phyloP scores from a whole-genome alignment of 495 filamentous ascomycete species.

The Endocarpon pusillum region DNA sequence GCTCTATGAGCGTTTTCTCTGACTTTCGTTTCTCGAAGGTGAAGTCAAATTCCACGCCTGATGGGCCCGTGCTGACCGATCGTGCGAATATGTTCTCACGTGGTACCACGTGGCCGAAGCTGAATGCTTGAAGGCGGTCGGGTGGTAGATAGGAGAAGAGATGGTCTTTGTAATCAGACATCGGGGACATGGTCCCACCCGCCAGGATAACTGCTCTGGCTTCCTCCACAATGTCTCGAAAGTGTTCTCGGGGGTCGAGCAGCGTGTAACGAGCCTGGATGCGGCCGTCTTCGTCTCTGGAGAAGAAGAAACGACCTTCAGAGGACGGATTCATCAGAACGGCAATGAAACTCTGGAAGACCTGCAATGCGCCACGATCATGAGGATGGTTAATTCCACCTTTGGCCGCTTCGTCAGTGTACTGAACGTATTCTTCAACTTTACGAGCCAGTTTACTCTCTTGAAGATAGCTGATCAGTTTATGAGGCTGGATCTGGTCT shows the following conservation, averaged over 20 bases:
- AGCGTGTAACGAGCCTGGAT: slow-evolving; percentile 69
- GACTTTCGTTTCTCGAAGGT: slow-evolving; percentile 59
- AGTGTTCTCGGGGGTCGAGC: slow-evolving; percentile 85
- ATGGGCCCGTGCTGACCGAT: slow-evolving; percentile 35
- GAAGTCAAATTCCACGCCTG: slow-evolving; percentile 60
- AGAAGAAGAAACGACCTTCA: slow-evolving; percentile 76
- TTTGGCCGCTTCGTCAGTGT: slow-evolving; percentile 33
- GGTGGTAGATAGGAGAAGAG: slow-evolving; percentile 61
- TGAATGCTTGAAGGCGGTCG: slow-evolving; percentile 56
- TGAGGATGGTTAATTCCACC: too few species aligned
- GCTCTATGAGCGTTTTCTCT: slow-evolving; percentile 39
- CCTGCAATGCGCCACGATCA: slow-evolving; percentile 46
- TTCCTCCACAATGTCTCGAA: slow-evolving; percentile 71
- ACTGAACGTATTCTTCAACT: slow-evolving; percentile 67
- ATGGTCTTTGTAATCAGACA: slow-evolving; percentile 71
- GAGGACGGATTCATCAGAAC: slow-evolving; percentile 74
- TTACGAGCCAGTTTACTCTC: slow-evolving; percentile 91
- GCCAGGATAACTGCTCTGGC: slow-evolving; percentile 81
- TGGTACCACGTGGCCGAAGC: slow-evolving; percentile 90
- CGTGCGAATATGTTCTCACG: slow-evolving; percentile 61
- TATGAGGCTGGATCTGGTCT: slow-evolving; percentile 88
- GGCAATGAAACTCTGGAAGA: slow-evolving; percentile 65
- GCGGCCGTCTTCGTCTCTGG: slow-evolving; percentile 35
- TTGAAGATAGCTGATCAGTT: slow-evolving; percentile 69
- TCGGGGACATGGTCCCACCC: slow-evolving; percentile 95